Evolutionary conservation across 139 green algal genomes (phyloP), one percentile per base, ranked within the genome.

Genomic region (Coelastrella sp.): DNA sequence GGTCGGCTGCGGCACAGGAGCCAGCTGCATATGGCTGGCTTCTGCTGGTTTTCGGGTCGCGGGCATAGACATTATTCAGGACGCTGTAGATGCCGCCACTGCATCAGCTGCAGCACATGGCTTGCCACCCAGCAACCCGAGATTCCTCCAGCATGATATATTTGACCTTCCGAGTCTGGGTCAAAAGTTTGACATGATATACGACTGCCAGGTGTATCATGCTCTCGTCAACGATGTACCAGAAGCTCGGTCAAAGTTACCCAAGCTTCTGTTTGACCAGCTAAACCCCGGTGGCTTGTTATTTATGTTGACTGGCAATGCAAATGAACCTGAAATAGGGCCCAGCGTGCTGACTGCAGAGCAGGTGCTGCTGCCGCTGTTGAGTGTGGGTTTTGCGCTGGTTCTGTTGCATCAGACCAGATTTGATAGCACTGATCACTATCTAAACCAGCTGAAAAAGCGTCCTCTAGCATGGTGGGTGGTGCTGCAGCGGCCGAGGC

Each of bases 201-300:
- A 88, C 73, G 83, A 88, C 68, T 88, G 83, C 57, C 83, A 88
- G 23, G 83, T 88, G 54, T 88, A 88, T 80, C 83, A 88, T 80
- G 83, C 68, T 23, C 68, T 88, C 3, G 7, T 80, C 2, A 65
- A 58, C 11, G 68, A 88, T 13, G 17, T 47, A 13, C 1, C 83
- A 32, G 20, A 32, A 22, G 68, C 47, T 5, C 47, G 80, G 83
- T 58, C n/a, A 13, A 23, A 20, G 19, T 47, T 80, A 8, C 83
- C 66, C 5, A 47, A 73, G 68, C 66, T 88, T 54, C 68, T 88
- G 54, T 60, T 56, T 66, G 16, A 73, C 11, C 54, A 56, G 19
- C 83, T 88, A 54, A 80, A 80, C 14, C 83, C 83, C 57, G 83
- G 83, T 7, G 83, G 83, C 5, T 54, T 88, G 5, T 57, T 81